phyloP scores from a whole-genome alignment of 148 eudicot genomes.

The Oxyria digyna region DNA sequence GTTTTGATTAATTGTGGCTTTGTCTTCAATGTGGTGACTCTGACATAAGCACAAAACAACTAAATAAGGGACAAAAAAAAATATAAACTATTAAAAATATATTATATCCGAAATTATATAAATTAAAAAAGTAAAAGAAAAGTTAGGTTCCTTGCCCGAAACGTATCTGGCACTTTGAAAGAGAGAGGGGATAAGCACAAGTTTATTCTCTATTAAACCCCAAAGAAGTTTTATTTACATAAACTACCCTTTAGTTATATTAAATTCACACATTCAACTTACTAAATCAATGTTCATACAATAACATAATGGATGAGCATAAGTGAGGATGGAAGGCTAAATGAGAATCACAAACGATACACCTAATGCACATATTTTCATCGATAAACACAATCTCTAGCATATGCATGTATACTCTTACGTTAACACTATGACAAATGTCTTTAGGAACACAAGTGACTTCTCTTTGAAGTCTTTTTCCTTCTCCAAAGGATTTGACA shows the following conservation, averaged over 20 bases:
- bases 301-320: too few relatives aligned
- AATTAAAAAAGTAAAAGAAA: background rate
- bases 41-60: background rate
- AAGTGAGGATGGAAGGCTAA: too few relatives aligned
- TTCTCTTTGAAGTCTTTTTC: too few relatives aligned
- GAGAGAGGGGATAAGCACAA: constrained; percentile 31
- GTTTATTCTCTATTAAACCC: background rate
- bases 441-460: too few relatives aligned
- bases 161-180: constrained; percentile 27
- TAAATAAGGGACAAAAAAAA: background rate
- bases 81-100: background rate
- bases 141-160: constrained; percentile 35
- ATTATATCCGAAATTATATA: background rate
- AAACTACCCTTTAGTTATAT: background rate
- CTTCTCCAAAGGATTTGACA: too few relatives aligned
- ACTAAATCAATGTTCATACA: too few relatives aligned
- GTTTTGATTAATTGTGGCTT: background rate
- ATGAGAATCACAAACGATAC: too few relatives aligned
- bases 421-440: too few relatives aligned
- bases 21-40: background rate
- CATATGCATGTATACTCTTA: too few relatives aligned
- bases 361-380: too few relatives aligned
- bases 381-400: too few relatives aligned
- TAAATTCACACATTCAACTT: background rate
- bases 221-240: background rate